Percentiles rank a stretch among this genome's conserved stretches.
These are phyloP conservation scores for Pseudomonodictys pantanalensis DNA, from an alignment of 495 filamentous ascomycete species.

Conservation along the genomic window DNA sequence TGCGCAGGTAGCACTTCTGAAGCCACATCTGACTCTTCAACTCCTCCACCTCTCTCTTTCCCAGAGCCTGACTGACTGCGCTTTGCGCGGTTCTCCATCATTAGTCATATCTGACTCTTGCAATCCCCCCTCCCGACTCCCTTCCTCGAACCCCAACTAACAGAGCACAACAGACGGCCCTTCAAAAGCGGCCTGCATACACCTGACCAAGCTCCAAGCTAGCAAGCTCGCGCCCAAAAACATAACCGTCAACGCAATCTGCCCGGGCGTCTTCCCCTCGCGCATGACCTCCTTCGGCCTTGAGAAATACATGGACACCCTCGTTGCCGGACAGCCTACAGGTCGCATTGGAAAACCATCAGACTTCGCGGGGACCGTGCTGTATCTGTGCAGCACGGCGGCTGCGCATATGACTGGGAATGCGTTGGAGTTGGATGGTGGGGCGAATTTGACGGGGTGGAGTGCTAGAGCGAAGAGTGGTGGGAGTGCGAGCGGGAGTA, in stretches of 20 bases:
- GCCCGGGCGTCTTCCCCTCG: constrained; percentile 41
- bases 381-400: constrained; percentile 36
- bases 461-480: too few species aligned
- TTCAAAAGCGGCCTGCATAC: constrained; percentile 41
- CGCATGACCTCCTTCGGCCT: constrained; percentile 41
- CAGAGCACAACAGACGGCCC: constrained; percentile 32
- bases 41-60: background rate
- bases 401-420: constrained; percentile 41
- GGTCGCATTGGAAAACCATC: constrained; percentile 40
- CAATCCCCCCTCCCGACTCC: background rate
- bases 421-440: constrained; percentile 41
- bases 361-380: constrained; percentile 39
- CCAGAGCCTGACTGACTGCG: background rate
- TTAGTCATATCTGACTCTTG: too few species aligned
- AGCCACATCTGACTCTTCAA: too few species aligned
- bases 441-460: constrained; percentile 36
- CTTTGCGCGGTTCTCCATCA: too few species aligned
- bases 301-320: constrained; percentile 36
- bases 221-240: constrained; percentile 40
- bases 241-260: constrained; percentile 40
- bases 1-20: too few species aligned
- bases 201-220: constrained; percentile 40
- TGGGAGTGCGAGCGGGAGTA: constrained; percentile 29
- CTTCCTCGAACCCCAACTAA: background rate
- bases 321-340: constrained; percentile 37